Base-by-base conservation (phyloP, 2,329 filamentous ascomycete species). In the Lasiodiplodia sp. region DNA sequence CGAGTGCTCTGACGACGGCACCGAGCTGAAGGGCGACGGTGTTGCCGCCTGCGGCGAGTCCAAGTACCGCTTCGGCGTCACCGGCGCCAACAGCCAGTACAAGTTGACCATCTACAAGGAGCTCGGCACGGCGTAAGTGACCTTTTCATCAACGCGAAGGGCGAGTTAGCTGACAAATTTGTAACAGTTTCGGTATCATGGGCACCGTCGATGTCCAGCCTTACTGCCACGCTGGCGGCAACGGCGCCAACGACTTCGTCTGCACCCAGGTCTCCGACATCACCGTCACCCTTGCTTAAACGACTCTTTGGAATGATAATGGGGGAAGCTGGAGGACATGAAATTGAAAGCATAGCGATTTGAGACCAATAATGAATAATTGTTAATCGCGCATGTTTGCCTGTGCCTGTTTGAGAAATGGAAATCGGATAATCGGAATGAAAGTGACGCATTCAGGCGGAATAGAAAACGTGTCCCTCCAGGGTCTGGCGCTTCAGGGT, bases 141-240 rank as follows among this genome's bases (percentile, higher is more conserved):
- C 31, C 31, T 34, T 10, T 0, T 34, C 31, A 34, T 34, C 31
- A 10, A 34, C 44, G 16, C 11, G 44, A 47, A 16, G 44, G 12
- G 2, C 8, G 31, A 34, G 31, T 34, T 16, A 47, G 44, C 44
- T 47, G 14, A 47, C 44, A n/a, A n/a, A 6, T 16, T 47, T 47
- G 31, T n/a, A n/a, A 16, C 2, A 53, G 51, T n/a, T 3, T 7
- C 4, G 51, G 51, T 14, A 53, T 53, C 10, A 4, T 14, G 3
- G 51, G 51, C 51, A 28, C 51, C 51, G 25, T 28, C 23, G 23
- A 23, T 14, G 51, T 53, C 23, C 51, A 53, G 51, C 51, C 51
- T 31, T 53, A 53, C 51, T 53, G 51, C 51, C 51, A 53, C 23
- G 51, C 51, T 28, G 51, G 51, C 23, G 51, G 51, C 8, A 53